Percentiles rank a stretch among this genome's conserved stretches.
phyloP scores from a whole-genome alignment of 176 grass and related monocot genomes.

The Musa schizocarpa region DNA sequence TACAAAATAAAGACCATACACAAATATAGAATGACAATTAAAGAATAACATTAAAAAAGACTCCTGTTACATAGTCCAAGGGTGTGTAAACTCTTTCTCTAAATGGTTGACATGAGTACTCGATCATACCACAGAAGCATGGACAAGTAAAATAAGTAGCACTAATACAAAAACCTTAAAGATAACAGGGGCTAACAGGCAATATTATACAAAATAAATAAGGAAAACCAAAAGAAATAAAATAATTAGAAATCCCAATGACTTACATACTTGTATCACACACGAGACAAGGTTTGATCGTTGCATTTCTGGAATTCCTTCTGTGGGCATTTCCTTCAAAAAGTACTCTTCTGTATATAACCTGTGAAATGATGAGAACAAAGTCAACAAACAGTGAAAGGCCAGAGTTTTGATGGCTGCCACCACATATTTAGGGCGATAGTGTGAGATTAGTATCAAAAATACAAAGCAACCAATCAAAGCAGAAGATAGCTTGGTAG shows the following conservation, averaged over 20 bases:
- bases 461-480: background rate
- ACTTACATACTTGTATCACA: conserved; percentile 66
- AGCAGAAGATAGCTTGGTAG: background rate
- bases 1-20: background rate
- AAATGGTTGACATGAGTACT: background rate
- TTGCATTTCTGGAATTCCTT: conserved; percentile 96
- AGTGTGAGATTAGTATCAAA: background rate
- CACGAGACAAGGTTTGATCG: conserved; percentile 88
- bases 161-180: too few relatives aligned
- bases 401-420: background rate
- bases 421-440: background rate
- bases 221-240: background rate
- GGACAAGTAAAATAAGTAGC: background rate
- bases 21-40: background rate
- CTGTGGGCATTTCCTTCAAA: conserved; percentile 74
- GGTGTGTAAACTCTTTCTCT: background rate
- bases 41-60: background rate
- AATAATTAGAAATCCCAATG: conserved; percentile 3
- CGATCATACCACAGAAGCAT: background rate
- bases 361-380: conserved; percentile 35
- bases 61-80: background rate
- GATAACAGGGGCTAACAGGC: background rate
- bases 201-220: background rate
- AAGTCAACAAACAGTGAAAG: conserved; percentile 15
- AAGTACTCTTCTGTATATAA: conserved; percentile 96